Evolutionary conservation across 2,329 filamentous ascomycete species (phyloP).

Genomic region (Dactylellina parvicollis): DNA sequence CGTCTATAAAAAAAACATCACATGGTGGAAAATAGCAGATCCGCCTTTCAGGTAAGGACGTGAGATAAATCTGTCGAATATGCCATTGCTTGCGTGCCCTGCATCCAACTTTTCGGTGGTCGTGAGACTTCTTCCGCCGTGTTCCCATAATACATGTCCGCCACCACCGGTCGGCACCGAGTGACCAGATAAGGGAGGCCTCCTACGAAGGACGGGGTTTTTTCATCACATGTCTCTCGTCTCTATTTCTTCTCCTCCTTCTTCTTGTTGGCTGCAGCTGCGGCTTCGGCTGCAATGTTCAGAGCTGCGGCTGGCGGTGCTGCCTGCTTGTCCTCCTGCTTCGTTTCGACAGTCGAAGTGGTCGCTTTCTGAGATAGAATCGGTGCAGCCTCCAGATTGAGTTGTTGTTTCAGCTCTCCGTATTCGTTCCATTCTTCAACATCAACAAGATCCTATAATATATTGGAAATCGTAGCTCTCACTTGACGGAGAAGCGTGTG

Average conservation of each 20-base stretch:
- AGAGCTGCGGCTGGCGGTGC: slow-evolving; percentile 10
- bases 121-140: neutral
- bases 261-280: slow-evolving; percentile 27
- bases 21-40: neutral
- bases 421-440: slow-evolving; percentile 99
- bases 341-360: slow-evolving; percentile 44
- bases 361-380: slow-evolving; percentile 58
- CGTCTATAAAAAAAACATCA: neutral
- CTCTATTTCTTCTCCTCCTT: slow-evolving; percentile 17
- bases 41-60: neutral
- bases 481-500: neutral
- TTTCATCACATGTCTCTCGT: neutral
- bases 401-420: slow-evolving; percentile 88
- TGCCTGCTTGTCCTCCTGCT: slow-evolving; percentile 48
- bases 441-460: slow-evolving; percentile 81
- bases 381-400: slow-evolving; percentile 74
- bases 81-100: neutral
- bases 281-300: slow-evolving; percentile 29
- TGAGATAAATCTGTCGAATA: neutral
- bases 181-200: neutral
- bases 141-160: neutral
- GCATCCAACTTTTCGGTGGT: neutral
- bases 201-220: too few relatives aligned
- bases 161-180: neutral
- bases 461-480: slow-evolving; percentile 18